Percentiles rank a stretch among this genome's conserved stretches.
phyloP scores from a whole-genome alignment of 1,139 yeast genomes.

The Debaryomyces coudertii region DNA sequence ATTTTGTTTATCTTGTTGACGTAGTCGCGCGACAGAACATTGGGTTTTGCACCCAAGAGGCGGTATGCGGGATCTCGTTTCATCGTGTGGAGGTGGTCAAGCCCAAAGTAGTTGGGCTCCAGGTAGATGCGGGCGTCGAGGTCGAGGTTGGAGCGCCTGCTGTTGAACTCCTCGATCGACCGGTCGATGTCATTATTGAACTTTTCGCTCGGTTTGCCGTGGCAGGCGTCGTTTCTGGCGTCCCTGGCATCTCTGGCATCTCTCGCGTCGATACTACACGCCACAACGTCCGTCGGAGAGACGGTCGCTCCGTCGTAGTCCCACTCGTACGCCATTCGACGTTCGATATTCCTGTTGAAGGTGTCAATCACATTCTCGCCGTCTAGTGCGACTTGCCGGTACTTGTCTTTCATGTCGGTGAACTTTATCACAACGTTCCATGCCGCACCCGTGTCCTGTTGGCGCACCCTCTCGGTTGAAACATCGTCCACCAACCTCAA shows the following conservation, averaged over 20 bases:
- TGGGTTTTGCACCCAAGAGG: constrained; percentile 4
- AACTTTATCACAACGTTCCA: constrained; percentile 3
- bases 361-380: not conserved
- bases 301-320: not conserved
- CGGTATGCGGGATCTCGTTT: constrained; percentile 6
- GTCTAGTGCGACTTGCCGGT: not conserved
- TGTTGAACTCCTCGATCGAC: constrained; percentile 4
- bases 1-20: constrained; percentile 10
- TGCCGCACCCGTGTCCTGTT: not conserved
- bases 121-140: not conserved
- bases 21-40: not conserved
- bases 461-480: not conserved
- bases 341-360: not conserved
- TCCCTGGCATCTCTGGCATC: not conserved
- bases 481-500: not conserved
- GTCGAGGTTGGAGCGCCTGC: not conserved
- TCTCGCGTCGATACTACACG: too few relatives aligned
- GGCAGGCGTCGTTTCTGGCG: not conserved
- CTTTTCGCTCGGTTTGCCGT: not conserved
- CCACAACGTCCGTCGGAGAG: not conserved
- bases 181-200: constrained; percentile 1
- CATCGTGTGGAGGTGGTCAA: constrained; percentile 3
- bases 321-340: not conserved
- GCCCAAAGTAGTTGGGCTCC: constrained; percentile 6
- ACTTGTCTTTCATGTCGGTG: not conserved